Base-by-base conservation (phyloP, 2,329 filamentous ascomycete species). In the Alternaria ventricosa region DNA sequence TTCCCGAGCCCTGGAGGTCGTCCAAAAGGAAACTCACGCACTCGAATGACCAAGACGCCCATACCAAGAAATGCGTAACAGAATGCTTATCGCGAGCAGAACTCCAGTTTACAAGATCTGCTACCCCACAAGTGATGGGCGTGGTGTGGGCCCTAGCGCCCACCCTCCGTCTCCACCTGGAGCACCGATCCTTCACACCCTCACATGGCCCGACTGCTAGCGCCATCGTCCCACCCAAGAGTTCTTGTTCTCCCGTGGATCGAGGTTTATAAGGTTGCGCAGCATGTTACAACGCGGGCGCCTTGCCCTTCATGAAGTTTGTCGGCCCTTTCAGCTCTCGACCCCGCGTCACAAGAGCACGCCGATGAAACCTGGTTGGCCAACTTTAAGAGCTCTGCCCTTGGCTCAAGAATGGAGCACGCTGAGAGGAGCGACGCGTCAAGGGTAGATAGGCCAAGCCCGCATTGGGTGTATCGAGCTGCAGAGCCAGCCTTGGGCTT, bases 271-370 rank as follows among this genome's bases (percentile, higher is more conserved):
- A 43, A 55, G 47, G 50, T 58, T 44, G 55, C 51, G 53, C 62
- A 55, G 51, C 41, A 47, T 51, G 54, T 28, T 30, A 58, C 41
- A 47, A 54, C 47, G 28, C 43, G 23, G 43, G 54, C 27, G 12
- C 41, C 22, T 28, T 59, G 43, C 27, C 53, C 20, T 54, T 41
- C 20, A 44, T 22, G 45, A 60, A 49, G 28, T 44, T 30, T 60
- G 62, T 51, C 55, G 55, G 63, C 51, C 51, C 49, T 57, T 46
- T 44, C 47, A 62, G 59, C 54, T 59, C 23, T 44, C 53, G 47
- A 60, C 68, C 68, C 66, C 66, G 68, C 68, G 67, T 72, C 68
- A 71, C 66, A 69, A 66, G 69, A 65, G 46, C 64, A 65, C 20
- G 46, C 50, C 41, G 60, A 61, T 61, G 58, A 45, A 65, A 59